Evolutionary conservation across 805 yeast species (phyloP).

Genomic region (Candida khao-thaluensis): DNA sequence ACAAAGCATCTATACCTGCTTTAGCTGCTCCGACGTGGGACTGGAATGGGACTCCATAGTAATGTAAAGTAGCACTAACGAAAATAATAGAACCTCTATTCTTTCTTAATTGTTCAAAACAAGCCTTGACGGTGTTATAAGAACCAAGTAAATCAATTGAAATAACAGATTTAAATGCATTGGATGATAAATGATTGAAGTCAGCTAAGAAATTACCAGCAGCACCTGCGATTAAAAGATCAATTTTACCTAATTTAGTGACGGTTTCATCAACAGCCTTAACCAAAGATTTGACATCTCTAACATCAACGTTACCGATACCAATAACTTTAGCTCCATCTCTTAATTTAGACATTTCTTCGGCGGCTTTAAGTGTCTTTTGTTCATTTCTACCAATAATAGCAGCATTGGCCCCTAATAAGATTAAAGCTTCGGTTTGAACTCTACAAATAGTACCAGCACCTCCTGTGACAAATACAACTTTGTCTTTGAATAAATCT

Average conservation of each 20-base stretch:
- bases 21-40: constrained; percentile 92
- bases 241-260: constrained; percentile 69
- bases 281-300: constrained; percentile 59
- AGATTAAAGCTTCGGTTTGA: constrained; percentile 80
- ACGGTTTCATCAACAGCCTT: constrained; percentile 69
- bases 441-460: constrained; percentile 95
- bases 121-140: constrained; percentile 85
- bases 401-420: constrained; percentile 83
- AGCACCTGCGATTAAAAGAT: constrained; percentile 90
- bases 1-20: constrained; percentile 90
- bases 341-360: constrained; percentile 58
- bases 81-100: constrained; percentile 73
- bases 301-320: constrained; percentile 72
- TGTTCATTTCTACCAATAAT: constrained; percentile 75
- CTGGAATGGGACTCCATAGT: constrained; percentile 86
- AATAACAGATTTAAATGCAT: constrained; percentile 86
- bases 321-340: constrained; percentile 69
- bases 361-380: constrained; percentile 67
- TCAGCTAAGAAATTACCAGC: constrained; percentile 91
- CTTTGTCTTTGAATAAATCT: constrained; percentile 76
- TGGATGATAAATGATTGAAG: constrained; percentile 72
- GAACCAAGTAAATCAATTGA: constrained; percentile 88
- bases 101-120: constrained; percentile 59
- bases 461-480: constrained; percentile 91
- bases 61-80: constrained; percentile 87